Conservation (phyloP, 352 stramenopile species). For the Phytopythium kandeliae region DNA sequence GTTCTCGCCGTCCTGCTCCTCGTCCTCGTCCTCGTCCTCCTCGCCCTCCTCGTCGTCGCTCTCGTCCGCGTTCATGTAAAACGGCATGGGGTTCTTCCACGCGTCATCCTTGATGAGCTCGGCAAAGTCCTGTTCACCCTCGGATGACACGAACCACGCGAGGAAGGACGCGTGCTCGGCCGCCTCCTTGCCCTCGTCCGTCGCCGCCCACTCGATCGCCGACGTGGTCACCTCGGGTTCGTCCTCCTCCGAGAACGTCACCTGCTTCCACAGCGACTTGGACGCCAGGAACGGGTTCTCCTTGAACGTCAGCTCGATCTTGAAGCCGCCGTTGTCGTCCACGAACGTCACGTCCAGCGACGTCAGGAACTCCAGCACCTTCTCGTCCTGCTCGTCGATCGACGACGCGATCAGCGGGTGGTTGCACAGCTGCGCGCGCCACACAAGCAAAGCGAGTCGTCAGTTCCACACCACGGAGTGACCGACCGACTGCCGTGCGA, state of each 20-base stretch:
- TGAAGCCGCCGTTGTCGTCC: conserved; percentile 63
- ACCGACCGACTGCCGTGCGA: too few species aligned
- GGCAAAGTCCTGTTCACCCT: conserved; percentile 50
- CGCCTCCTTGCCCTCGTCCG: conserved; percentile 44
- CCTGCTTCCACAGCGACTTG: conserved; percentile 57
- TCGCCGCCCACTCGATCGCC: conserved; percentile 56
- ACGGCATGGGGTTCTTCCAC: conserved; percentile 67
- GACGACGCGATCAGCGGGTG: conserved; percentile 50
- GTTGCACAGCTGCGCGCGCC: conserved; percentile 43
- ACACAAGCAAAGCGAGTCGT: too few species aligned
- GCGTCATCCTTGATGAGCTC: conserved; percentile 81
- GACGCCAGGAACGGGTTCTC: conserved; percentile 65
- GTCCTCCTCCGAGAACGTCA: conserved; percentile 63
- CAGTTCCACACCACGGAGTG: too few species aligned
- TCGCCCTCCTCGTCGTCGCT: conserved; percentile 38
- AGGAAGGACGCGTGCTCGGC: conserved; percentile 48
- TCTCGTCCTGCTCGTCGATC: conserved; percentile 44
- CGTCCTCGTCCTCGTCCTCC: conserved; percentile 29
- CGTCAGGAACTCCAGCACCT: conserved; percentile 45
- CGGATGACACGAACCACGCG: conserved; percentile 49
- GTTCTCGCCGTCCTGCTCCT: conserved; percentile 24
- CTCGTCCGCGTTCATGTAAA: conserved; percentile 34
- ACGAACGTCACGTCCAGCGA: conserved; percentile 58
- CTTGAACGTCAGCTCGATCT: conserved; percentile 61
- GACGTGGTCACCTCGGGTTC: conserved; percentile 48